phyloP scores from a whole-genome alignment of 139 green algal genomes.

The Coelastrella sp. region DNA sequence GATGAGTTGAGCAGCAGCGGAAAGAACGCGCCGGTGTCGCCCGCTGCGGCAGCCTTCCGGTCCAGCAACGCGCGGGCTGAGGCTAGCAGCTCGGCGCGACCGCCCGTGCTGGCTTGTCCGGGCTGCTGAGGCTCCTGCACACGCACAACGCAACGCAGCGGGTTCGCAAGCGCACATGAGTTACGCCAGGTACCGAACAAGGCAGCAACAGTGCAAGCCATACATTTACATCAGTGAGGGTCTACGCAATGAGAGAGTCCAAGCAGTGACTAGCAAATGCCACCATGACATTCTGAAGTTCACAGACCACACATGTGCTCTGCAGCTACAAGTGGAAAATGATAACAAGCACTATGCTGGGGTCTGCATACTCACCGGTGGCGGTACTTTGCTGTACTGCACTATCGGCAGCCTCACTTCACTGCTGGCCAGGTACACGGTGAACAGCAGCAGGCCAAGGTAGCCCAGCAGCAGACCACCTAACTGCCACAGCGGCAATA shows the following conservation, averaged over 20 bases:
- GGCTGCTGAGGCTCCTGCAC: conserved; percentile 25
- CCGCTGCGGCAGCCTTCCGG: conserved; percentile 11
- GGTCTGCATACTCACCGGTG: conserved; percentile 16
- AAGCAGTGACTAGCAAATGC: too few species aligned
- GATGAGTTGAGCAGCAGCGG: conserved; percentile 58
- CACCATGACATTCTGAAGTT: too few species aligned
- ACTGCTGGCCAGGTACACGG: conserved; percentile 56
- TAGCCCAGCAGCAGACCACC: conserved; percentile 49
- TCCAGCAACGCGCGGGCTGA: conserved; percentile 40
- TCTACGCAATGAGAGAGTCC: too few species aligned
- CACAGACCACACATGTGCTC: too few species aligned
- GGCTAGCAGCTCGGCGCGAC: conserved; percentile 36
- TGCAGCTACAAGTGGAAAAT: neutral
- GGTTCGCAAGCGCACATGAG: too few species aligned
- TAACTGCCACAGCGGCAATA: conserved; percentile 38
- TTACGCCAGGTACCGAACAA: too few species aligned
- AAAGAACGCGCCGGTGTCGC: conserved; percentile 47
- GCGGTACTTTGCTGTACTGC: conserved; percentile 62
- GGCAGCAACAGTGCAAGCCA: too few species aligned
- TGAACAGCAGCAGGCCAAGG: conserved; percentile 61
- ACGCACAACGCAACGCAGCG: neutral
- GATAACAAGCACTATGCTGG: neutral
- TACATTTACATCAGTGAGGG: too few species aligned
- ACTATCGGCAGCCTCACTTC: conserved; percentile 69
- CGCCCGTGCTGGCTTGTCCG: neutral